Evolutionary conservation across 495 filamentous ascomycete species (phyloP).

Genomic region (Copromyces sp.): DNA sequence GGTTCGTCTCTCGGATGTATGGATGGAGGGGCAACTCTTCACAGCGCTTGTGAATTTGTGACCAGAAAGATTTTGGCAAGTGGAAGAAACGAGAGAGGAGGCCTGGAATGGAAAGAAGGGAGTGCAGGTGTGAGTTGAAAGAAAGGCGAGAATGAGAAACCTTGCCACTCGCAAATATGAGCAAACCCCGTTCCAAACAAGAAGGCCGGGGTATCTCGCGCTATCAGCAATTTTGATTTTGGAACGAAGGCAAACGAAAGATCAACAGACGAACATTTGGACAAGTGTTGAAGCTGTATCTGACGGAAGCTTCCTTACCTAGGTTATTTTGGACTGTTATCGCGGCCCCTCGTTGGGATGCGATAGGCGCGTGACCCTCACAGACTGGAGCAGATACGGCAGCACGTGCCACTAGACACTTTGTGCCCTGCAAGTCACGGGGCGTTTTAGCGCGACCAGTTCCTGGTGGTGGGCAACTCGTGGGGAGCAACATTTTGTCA

Average conservation of each 20-base stretch:
- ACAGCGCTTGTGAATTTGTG: not conserved
- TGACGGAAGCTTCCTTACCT: not conserved
- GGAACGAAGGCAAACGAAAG: not conserved
- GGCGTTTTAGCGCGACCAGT: not conserved
- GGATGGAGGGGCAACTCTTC: not conserved
- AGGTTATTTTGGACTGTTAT: not conserved
- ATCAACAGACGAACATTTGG: not conserved
- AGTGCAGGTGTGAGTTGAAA: not conserved
- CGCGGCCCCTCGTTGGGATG: constrained; percentile 3
- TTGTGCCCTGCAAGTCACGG: not conserved
- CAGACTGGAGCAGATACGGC: constrained; percentile 9
- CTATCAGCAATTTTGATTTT: not conserved
- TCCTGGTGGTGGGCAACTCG: not conserved
- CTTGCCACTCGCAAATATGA: not conserved
- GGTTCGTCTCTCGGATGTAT: not conserved
- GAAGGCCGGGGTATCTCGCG: not conserved
- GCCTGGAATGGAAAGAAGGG: not conserved
- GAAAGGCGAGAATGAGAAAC: not conserved
- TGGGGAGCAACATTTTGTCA: not conserved
- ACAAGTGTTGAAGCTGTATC: not conserved
- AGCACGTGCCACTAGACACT: constrained; percentile 19
- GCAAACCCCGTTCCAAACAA: not conserved
- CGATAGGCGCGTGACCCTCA: constrained; percentile 27
- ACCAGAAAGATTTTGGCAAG: not conserved
- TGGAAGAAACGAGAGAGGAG: not conserved